Evolutionary conservation across 2,329 filamentous ascomycete species (phyloP), one percentile per base, ranked within the genome.

Genomic region (Cladosporium phlei): DNA sequence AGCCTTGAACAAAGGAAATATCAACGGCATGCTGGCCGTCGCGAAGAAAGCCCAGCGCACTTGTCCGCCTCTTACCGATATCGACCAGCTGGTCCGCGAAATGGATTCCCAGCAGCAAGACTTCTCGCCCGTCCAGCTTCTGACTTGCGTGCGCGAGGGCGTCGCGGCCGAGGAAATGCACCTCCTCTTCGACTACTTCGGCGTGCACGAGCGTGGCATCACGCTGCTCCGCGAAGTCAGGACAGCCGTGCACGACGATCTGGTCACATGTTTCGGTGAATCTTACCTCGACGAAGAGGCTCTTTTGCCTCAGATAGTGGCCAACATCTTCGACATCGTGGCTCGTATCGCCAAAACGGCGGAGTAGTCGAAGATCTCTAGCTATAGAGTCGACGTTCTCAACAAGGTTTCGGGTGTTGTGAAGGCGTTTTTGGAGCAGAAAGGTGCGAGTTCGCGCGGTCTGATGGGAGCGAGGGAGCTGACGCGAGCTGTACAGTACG

Each of bases 101-200:
- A 29, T 39, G 16, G 10, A 17, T 11, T 20, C 28, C 5, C 46
- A 48, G 14, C 27, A 11, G 4, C 29, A 43, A 11, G n/a, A n/a
- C n/a, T 6, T 25, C 6, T 6, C 24, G 5, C 24, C 43, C 2
- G 14, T 50, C 5, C 38, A 51, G 22, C 38, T 51, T 11, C 24
- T 48, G 14, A 27, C 29, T 2, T 38, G 34, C 21, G 49, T 46
- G 3, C 49, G 45, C 5, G 45, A 51, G 48, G 45, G 49, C 34
- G 33, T 48, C 11, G 46, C 46, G 2, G 38, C 19, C 21, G 38
- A 48, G 29, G 49, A 51, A 35, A n/a, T 51, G 25, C 46, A 51
- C 24, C 34, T 51, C 21, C n/a, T 33, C 8, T 51, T 48, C 46
- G 49, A 51, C 46, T 51, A 51, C 35, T 35, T 46, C 20, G 46